These are phyloP conservation scores for Verticillium klebahnii DNA, from an alignment of 2,329 filamentous ascomycete genomes.

Conservation along the genomic window DNA sequence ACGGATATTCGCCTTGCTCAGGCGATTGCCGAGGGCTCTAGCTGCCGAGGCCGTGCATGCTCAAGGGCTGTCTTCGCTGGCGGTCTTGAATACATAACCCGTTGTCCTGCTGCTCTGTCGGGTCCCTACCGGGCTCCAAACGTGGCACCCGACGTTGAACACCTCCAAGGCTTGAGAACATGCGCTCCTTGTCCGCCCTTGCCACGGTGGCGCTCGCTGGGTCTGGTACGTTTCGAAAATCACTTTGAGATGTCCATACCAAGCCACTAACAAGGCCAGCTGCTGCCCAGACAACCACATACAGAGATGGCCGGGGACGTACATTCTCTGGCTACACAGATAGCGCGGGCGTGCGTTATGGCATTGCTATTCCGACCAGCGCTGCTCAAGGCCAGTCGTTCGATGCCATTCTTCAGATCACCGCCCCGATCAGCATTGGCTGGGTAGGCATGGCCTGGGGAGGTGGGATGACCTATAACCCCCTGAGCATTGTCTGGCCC, in stretches of 20 bases:
- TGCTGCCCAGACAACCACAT: conserved; percentile 7
- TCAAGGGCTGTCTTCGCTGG: background rate
- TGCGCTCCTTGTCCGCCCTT: conserved; percentile 8
- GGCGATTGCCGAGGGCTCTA: background rate
- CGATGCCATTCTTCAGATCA: conserved; percentile 36
- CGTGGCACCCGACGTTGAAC: background rate
- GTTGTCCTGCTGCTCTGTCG: background rate
- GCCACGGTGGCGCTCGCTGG: conserved; percentile 7
- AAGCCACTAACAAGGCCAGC: background rate
- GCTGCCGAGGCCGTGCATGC: background rate
- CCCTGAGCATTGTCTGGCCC: conserved; percentile 35
- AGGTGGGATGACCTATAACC: conserved; percentile 38
- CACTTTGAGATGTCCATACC: too few species aligned
- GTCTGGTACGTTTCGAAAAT: conserved; percentile 4
- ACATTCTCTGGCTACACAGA: conserved; percentile 20
- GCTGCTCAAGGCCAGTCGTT: conserved; percentile 22
- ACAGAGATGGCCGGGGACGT: conserved; percentile 15
- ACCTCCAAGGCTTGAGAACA: background rate
- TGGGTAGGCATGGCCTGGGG: conserved; percentile 42
- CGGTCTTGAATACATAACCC: background rate
- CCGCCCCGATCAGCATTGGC: conserved; percentile 32
- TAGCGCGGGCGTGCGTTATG: conserved; percentile 21
- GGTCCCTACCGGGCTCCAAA: background rate
- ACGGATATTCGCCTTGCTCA: background rate
- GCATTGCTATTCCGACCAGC: conserved; percentile 30